These are phyloP conservation scores for Magnusiomyces ingens DNA, from an alignment of 1,139 yeast species.

Conservation along the genomic window DNA sequence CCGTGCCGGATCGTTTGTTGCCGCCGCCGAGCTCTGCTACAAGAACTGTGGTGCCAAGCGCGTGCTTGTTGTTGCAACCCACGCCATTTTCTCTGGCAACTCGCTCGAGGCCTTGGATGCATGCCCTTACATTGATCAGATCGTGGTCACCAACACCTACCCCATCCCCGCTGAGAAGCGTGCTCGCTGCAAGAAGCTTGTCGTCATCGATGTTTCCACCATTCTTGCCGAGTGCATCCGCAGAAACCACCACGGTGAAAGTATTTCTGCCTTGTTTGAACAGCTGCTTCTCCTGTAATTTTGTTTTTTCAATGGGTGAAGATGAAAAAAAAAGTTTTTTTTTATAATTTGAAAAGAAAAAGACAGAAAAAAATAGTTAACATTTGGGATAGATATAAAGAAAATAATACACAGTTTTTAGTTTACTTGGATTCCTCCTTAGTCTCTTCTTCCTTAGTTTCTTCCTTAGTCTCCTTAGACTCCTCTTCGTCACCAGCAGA, in stretches of 20 bases:
- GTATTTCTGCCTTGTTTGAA: slow-evolving; percentile 85
- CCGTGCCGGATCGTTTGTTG: slow-evolving; percentile 85
- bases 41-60: slow-evolving; percentile 91
- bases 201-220: slow-evolving; percentile 86
- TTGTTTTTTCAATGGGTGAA: no score
- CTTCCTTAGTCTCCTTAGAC: background rate
- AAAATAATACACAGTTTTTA: background rate
- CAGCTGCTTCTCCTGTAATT: slow-evolving; percentile 57
- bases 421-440: background rate
- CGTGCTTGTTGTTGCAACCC: slow-evolving; percentile 90
- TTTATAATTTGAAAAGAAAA: background rate
- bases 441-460: background rate
- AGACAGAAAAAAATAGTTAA: background rate
- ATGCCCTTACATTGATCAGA: slow-evolving; percentile 74
- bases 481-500: background rate
- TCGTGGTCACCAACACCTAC: slow-evolving; percentile 93
- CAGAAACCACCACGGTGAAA: slow-evolving; percentile 97
- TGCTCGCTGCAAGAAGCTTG: slow-evolving; percentile 55
- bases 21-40: slow-evolving; percentile 96
- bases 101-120: slow-evolving; percentile 74
- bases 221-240: slow-evolving; percentile 97
- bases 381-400: background rate
- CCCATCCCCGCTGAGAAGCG: slow-evolving; percentile 67
- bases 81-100: slow-evolving; percentile 84
- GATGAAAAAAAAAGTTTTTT: no score